phyloP scores from a whole-genome alignment of 1,139 yeast genomes.

The Meyerozyma smithsonii region DNA sequence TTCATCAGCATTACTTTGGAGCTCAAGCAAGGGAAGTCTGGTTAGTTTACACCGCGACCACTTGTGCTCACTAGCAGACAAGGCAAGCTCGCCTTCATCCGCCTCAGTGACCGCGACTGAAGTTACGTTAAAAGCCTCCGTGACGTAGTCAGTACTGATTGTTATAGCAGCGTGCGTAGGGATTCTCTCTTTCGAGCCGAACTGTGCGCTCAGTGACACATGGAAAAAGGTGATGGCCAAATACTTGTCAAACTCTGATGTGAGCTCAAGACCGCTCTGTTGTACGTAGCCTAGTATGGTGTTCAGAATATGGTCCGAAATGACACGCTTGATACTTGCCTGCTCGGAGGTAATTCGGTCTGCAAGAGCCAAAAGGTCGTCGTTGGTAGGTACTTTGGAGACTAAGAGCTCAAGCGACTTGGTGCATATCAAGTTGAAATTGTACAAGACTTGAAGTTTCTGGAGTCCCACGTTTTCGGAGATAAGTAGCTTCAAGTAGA shows the following conservation, averaged over 20 bases:
- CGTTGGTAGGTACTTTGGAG: slow-evolving; percentile 2
- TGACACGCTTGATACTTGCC: slow-evolving; percentile 10
- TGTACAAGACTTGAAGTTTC: slow-evolving; percentile 23
- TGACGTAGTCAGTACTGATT: slow-evolving; percentile 23
- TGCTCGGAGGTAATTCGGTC: slow-evolving; percentile 13
- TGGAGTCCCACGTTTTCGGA: slow-evolving; percentile 14
- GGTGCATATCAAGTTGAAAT: slow-evolving; percentile 21
- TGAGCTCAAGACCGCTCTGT: slow-evolving; percentile 3
- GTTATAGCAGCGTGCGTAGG: slow-evolving; percentile 19
- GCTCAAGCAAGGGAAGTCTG: slow-evolving; percentile 32
- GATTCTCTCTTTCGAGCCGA: slow-evolving; percentile 5
- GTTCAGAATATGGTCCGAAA: slow-evolving; percentile 16
- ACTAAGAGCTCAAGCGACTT: slow-evolving; percentile 11
- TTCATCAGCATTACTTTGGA: slow-evolving; percentile 33
- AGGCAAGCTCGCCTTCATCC: slow-evolving; percentile 14
- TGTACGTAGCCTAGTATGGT: slow-evolving; percentile 15
- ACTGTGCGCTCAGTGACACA: slow-evolving; percentile 8
- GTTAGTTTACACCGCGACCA: slow-evolving; percentile 39
- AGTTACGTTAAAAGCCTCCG: slow-evolving; percentile 22
- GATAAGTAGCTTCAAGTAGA: slow-evolving; percentile 16
- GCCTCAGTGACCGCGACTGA: slow-evolving; percentile 11
- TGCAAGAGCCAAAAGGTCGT: slow-evolving; percentile 1
- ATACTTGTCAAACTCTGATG: slow-evolving; percentile 24
- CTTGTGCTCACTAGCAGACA: slow-evolving; percentile 29
- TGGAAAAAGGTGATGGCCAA: slow-evolving; percentile 19